A percentile compares a stretch with the other conserved stretches of the same genome.
phyloP scores from a whole-genome alignment of 2,329 filamentous ascomycete genomes.

The Chaetomium strumarium region DNA sequence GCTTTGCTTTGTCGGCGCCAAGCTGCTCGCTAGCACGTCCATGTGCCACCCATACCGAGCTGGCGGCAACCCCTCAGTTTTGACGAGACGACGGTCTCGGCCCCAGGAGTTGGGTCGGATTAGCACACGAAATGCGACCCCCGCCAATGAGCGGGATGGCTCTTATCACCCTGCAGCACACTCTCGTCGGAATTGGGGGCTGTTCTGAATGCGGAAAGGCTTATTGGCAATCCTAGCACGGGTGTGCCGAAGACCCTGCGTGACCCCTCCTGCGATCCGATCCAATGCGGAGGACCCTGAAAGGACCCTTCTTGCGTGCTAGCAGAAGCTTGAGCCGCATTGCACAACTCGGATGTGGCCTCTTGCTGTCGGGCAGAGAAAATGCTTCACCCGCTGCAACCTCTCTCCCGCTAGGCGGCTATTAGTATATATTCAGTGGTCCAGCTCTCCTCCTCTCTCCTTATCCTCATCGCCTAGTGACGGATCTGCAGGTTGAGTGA shows the following conservation, averaged over 20 bases:
- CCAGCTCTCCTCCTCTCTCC: too few species aligned
- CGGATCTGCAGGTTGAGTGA: too few species aligned
- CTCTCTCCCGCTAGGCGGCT: too few species aligned
- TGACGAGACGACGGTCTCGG: conserved; percentile 16
- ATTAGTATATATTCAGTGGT: conserved; percentile 7
- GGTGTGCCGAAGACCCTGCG: conserved; percentile 11
- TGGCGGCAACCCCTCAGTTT: conserved; percentile 19
- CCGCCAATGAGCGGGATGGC: conserved; percentile 19
- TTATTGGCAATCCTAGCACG: conserved; percentile 19
- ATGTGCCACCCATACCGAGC: conserved; percentile 9
- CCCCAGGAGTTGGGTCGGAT: conserved; percentile 18
- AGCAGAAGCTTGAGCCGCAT: conserved; percentile 22
- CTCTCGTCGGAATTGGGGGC: conserved; percentile 15
- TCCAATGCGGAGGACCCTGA: conserved; percentile 1
- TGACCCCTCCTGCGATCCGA: conserved; percentile 18
- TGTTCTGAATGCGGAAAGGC: conserved; percentile 13
- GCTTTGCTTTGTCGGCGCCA: not conserved
- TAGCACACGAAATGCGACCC: conserved; percentile 20
- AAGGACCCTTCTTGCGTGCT: conserved; percentile 21
- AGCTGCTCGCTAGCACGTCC: not conserved
- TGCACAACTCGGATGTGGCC: not conserved
- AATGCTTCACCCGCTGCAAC: not conserved
- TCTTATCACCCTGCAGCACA: conserved; percentile 24
- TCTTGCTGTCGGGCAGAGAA: too few species aligned
- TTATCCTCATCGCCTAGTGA: too few species aligned